Evolutionary conservation across 2,329 filamentous ascomycete species (phyloP).

Genomic region (Colletotrichum truncatum): DNA sequence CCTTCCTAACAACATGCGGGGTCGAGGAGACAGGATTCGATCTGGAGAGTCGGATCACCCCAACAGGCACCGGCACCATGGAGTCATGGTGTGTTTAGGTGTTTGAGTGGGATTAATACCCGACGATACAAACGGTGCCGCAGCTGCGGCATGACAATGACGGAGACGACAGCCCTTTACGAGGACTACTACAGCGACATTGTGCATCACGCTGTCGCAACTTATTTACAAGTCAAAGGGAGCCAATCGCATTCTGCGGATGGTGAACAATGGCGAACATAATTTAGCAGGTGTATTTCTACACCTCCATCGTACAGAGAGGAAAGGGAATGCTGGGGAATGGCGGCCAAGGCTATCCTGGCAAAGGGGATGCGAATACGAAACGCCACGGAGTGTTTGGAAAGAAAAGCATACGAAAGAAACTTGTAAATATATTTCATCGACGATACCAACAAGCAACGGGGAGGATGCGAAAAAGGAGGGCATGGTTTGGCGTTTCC

Average conservation of each 20-base stretch:
- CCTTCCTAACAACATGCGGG: conserved; percentile 14
- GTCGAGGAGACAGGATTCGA: neutral
- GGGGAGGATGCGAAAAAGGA: conserved; percentile 9
- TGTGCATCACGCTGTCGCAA: neutral
- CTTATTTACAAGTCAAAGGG: no score
- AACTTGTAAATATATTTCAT: conserved; percentile 22
- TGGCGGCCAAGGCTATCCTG: neutral
- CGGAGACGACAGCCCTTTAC: neutral
- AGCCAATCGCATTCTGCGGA: neutral
- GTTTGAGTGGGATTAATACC: neutral
- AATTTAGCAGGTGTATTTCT: neutral
- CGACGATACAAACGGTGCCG: neutral
- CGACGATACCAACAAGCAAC: conserved; percentile 27
- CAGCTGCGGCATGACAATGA: neutral
- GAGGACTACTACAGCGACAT: neutral
- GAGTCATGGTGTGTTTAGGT: neutral
- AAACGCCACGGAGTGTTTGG: neutral
- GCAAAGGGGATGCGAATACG: neutral
- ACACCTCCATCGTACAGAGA: neutral
- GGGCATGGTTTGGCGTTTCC: conserved; percentile 19
- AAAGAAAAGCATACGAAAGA: conserved; percentile 7
- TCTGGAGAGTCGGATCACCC: neutral
- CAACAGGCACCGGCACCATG: neutral
- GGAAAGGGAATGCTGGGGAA: neutral
- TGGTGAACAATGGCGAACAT: neutral